phyloP scores from a whole-genome alignment of 768 basidiomycete species.

The Crassisporium funariophilum region DNA sequence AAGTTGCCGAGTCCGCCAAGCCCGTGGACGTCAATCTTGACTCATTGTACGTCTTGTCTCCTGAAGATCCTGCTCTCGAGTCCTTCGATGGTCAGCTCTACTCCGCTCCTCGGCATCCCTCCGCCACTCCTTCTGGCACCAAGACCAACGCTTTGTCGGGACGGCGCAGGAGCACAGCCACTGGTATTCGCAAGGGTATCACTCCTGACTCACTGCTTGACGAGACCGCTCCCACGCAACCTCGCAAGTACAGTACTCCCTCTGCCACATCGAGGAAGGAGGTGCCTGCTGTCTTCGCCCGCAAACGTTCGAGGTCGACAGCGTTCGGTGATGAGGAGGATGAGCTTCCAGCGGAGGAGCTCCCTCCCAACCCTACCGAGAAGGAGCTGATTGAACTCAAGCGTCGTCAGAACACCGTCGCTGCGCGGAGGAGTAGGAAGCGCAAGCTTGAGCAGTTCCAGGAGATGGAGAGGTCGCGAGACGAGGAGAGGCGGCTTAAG shows the following conservation, averaged over 20 bases:
- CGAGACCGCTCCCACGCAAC: constrained; percentile 78
- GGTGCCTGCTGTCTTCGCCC: constrained; percentile 69
- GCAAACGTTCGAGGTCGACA: constrained; percentile 48
- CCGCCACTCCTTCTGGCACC: not conserved
- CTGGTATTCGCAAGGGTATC: constrained; percentile 57
- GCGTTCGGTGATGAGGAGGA: constrained; percentile 57
- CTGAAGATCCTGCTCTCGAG: constrained; percentile 51
- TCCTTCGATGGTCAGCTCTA: too few species aligned
- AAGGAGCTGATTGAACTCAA: constrained; percentile 78
- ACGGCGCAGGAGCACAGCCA: constrained; percentile 20
- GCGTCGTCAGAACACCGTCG: constrained; percentile 84
- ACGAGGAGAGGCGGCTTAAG: constrained; percentile 53
- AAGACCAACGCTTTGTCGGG: constrained; percentile 3
- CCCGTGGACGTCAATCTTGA: constrained; percentile 11
- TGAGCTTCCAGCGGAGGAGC: constrained; percentile 42
- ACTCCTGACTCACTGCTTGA: constrained; percentile 64
- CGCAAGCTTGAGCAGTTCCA: constrained; percentile 77
- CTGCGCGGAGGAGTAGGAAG: constrained; percentile 77
- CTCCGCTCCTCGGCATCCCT: constrained; percentile 2
- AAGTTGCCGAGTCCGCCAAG: constrained; percentile 12
- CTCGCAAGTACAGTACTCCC: constrained; percentile 70
- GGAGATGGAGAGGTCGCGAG: constrained; percentile 59
- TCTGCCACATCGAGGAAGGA: constrained; percentile 81
- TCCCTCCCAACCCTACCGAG: constrained; percentile 44
- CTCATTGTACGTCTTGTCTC: constrained; percentile 50